Base-by-base conservation (phyloP, 163 green algal species). In the Smithsoniella earleae region DNA sequence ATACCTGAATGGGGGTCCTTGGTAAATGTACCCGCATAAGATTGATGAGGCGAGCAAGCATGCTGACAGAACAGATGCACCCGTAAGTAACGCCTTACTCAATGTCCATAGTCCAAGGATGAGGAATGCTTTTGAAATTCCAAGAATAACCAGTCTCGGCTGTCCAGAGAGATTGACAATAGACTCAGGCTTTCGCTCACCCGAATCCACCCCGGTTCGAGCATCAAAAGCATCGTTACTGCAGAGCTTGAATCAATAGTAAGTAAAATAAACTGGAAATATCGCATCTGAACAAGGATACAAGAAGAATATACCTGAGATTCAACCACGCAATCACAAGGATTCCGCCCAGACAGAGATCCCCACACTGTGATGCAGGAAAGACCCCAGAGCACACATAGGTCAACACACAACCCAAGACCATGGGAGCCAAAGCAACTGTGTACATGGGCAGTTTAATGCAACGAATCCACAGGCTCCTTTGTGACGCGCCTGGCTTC, bases 201-300 rank as follows among this genome's bases (percentile, higher is more conserved):
- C 27, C 27, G 28, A 64, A 80, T 99, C 94, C 13, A 95, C 92
- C 6, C 90, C 90, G 1, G 90, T 98, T 1, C 80, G 46, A 16
- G 87, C 78, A 79, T 99, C 94, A 83, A 95, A 97, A 0, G 84
- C 89, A 62, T 99, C 94, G 73, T 99, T 99, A 78, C 90, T 97
- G 83, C 78, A 75, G n/a, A n/a, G n/a, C n/a, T n/a, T n/a, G n/a
- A n/a, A n/a, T n/a, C n/a, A n/a, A n/a, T n/a, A n/a, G n/a, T n/a
- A 73, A 8, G 43, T 10, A 66, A 27, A 75, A 74, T 44, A 66
- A 66, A 27, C 44, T 20, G 3, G 52, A 2, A 30, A 78, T 16
- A 20, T 20, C 2, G 16, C n/a, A 36, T 54, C 66, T 2, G 22
- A 78, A 20, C 22, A 27, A 3, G n/a, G n/a, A n/a, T n/a, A n/a